These are phyloP conservation scores for Discostella stelligera DNA, from an alignment of 352 stramenopile species.

Conservation along the genomic window DNA sequence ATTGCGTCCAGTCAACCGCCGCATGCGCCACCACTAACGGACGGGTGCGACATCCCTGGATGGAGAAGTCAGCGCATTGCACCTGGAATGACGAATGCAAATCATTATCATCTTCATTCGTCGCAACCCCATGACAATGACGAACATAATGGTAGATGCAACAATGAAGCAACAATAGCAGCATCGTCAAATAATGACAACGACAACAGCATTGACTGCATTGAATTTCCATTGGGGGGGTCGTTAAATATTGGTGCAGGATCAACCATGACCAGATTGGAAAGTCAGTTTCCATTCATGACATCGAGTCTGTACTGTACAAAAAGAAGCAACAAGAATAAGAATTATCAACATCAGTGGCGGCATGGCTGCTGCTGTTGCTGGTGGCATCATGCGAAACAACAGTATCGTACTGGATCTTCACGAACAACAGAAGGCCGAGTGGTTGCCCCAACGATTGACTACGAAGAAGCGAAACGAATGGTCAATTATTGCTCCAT, in stretches of 20 bases:
- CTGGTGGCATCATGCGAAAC: conserved; percentile 39
- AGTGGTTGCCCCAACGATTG: conserved; percentile 24
- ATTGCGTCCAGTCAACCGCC: background rate
- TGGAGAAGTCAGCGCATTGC: conserved; percentile 58
- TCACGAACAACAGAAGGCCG: background rate
- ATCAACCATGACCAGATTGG: conserved; percentile 60
- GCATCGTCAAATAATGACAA: background rate
- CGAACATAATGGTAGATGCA: background rate
- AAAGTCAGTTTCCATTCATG: conserved; percentile 55
- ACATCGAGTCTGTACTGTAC: conserved; percentile 16
- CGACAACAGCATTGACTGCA: conserved; percentile 3
- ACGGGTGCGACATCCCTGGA: conserved; percentile 73
- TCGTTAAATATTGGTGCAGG: conserved; percentile 63
- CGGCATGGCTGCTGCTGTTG: background rate
- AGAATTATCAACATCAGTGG: background rate
- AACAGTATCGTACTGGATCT: conserved; percentile 28
- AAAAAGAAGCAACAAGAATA: background rate
- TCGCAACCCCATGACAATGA: background rate
- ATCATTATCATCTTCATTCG: background rate
- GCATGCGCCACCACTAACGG: conserved; percentile 46
- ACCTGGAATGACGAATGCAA: conserved; percentile 29
- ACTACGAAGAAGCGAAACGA: conserved; percentile 17
- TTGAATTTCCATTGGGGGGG: conserved; percentile 32
- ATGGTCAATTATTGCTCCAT: conserved; percentile 22
- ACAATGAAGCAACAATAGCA: background rate